Base-by-base conservation (phyloP, 2,329 filamentous ascomycete genomes). In the Diaporthe destruens region DNA sequence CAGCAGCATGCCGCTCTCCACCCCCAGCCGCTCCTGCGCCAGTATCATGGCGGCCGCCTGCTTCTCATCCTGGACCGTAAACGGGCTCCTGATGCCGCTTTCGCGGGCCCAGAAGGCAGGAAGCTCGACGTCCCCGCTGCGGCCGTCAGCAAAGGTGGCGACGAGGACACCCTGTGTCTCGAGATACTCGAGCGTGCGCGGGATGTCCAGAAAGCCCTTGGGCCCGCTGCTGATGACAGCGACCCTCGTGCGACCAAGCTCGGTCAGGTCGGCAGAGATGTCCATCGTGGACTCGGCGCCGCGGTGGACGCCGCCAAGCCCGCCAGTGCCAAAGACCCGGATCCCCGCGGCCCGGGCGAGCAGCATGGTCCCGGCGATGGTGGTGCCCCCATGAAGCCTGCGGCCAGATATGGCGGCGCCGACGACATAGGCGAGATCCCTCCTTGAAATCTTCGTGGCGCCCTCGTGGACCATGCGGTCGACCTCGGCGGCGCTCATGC, bases 141-240 rank as follows among this genome's bases (percentile, higher is more conserved):
- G 89, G 1, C 93, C 94, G 81, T 97, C 94, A 32, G 94, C 92
- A 84, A 98, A 99, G 2, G 96, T 98, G 4, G 91, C 93, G 0
- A 98, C 95, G 49, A 92, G 88, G 29, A 94, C 95, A 12, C 93
- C 93, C 79, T 92, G 90, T 0, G 90, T 92, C 81, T 92, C 90
- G 25, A 92, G 85, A 76, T 87, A 87, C 84, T 99, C 96, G 6
- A 99, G 87, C 0, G 96, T 99, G 68, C 94, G 88, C 2, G 93
- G 91, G 73, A 98, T 95, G 80, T 99, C 96, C 49, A 99, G 87
- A 81, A 99, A 98, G 75, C 96, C 96, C 84, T 99, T 99, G 84
- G 94, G 97, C 18, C 96, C 96, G 76, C 93, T 94, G 81, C 92
- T 93, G 68, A 99, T 87, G 2, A 99, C 95, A 34, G 95, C 92